phyloP scores from a whole-genome alignment of 176 grass and related monocot genomes.

The Oryza rufipogon region DNA sequence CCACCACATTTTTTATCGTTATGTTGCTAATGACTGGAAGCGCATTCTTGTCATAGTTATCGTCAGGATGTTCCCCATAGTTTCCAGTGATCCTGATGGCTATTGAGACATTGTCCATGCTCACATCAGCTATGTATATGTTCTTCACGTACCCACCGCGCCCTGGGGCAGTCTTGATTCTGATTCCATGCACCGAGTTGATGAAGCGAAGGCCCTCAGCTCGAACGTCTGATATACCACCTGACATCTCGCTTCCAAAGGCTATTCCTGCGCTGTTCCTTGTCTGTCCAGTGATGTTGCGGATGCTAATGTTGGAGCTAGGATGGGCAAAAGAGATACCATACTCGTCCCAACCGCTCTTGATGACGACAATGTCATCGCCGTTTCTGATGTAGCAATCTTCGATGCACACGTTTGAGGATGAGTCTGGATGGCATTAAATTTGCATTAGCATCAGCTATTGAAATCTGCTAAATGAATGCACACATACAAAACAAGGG shows the following conservation, averaged over 20 bases:
- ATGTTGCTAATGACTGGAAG: slow-evolving; percentile 72
- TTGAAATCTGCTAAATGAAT: slow-evolving; percentile 17
- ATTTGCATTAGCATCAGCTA: slow-evolving; percentile 14
- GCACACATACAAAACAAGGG: neutral
- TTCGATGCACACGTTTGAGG: slow-evolving; percentile 83
- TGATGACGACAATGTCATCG: slow-evolving; percentile 74
- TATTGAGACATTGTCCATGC: slow-evolving; percentile 69
- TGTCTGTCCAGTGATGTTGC: slow-evolving; percentile 56
- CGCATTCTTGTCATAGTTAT: slow-evolving; percentile 67
- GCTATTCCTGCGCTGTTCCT: slow-evolving; percentile 68
- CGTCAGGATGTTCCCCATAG: slow-evolving; percentile 79
- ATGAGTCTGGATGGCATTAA: slow-evolving; percentile 59
- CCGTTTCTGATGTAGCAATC: slow-evolving; percentile 88
- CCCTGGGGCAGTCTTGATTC: slow-evolving; percentile 78
- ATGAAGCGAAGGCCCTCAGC: slow-evolving; percentile 59
- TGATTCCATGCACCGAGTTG: slow-evolving; percentile 76
- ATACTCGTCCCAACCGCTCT: slow-evolving; percentile 92
- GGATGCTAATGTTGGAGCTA: slow-evolving; percentile 85
- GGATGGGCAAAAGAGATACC: slow-evolving; percentile 80
- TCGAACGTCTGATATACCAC: slow-evolving; percentile 74
- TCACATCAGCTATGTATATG: slow-evolving; percentile 64
- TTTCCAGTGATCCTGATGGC: slow-evolving; percentile 77
- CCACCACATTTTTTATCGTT: slow-evolving; percentile 65
- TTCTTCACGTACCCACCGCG: slow-evolving; percentile 68
- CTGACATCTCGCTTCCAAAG: slow-evolving; percentile 87